Conservation (phyloP, 306 rosid species). For the Sesbania bispinosa region DNA sequence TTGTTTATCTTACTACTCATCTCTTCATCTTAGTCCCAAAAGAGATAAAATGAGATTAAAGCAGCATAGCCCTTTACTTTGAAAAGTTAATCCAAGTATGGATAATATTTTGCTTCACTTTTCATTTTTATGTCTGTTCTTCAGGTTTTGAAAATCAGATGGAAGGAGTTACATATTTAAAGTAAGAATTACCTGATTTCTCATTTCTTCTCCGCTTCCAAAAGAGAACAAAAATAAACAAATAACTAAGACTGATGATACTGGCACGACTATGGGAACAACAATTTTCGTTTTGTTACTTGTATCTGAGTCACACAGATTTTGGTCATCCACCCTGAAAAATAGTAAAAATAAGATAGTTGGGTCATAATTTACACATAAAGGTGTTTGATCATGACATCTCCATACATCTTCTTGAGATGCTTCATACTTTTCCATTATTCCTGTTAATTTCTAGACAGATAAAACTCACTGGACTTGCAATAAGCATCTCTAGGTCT, state of each 20-base stretch:
- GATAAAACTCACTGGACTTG: neutral
- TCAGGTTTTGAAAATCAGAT: neutral
- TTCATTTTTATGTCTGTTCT: neutral
- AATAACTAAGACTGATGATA: constrained; percentile 35
- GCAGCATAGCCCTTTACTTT: neutral
- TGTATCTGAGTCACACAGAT: constrained; percentile 32
- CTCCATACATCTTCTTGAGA: neutral
- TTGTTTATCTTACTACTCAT: constrained; percentile 19
- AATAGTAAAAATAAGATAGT: neutral
- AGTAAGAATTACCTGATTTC: constrained; percentile 38
- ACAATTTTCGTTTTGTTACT: constrained; percentile 39
- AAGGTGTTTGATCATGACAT: constrained; percentile 4
- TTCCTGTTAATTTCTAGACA: constrained; percentile 3
- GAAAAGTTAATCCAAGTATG: neutral
- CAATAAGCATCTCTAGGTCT: neutral
- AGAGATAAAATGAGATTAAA: neutral
- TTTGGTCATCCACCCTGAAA: constrained; percentile 61
- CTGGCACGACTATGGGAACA: constrained; percentile 46
- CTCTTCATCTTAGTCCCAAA: constrained; percentile 26
- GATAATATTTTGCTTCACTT: neutral
- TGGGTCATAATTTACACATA: neutral
- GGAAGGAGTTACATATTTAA: neutral
- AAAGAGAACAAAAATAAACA: constrained; percentile 23
- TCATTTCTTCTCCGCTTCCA: constrained; percentile 41
- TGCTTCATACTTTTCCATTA: neutral